phyloP scores from a whole-genome alignment of 305 asterid species.

The Solanum hybrid region DNA sequence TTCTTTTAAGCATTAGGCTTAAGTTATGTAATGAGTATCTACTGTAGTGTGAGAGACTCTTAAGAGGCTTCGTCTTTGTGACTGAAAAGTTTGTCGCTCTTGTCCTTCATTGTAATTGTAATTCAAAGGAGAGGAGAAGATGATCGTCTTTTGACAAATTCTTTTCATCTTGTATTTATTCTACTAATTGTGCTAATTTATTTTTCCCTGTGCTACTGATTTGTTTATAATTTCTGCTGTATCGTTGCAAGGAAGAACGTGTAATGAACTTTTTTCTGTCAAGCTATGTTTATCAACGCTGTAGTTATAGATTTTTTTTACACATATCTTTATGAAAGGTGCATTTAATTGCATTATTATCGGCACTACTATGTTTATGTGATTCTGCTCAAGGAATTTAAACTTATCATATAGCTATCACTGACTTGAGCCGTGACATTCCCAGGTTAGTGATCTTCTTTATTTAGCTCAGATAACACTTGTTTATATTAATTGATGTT shows the following conservation, averaged over 20 bases:
- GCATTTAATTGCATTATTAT: background rate
- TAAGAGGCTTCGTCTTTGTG: background rate
- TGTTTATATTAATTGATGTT: background rate
- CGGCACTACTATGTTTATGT: background rate
- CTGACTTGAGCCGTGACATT: constrained; percentile 51
- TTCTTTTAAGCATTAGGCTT: background rate
- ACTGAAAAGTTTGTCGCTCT: constrained; percentile 2
- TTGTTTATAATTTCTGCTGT: background rate
- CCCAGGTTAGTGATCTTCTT: constrained; percentile 39
- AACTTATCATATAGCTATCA: background rate
- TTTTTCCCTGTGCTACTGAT: background rate
- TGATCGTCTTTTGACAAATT: background rate
- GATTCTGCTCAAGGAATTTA: background rate
- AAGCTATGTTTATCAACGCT: background rate
- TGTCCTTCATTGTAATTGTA: background rate
- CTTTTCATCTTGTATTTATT: background rate
- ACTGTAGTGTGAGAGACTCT: background rate
- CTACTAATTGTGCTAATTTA: background rate
- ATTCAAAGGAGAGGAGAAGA: constrained; percentile 1
- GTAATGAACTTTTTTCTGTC: background rate
- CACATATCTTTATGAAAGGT: background rate
- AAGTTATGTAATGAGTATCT: background rate
- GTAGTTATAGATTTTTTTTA: background rate
- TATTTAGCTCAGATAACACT: background rate
- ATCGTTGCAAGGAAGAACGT: background rate